phyloP scores from a whole-genome alignment of 2,329 filamentous ascomycete species.

The Aspergillus aculeatinus region DNA sequence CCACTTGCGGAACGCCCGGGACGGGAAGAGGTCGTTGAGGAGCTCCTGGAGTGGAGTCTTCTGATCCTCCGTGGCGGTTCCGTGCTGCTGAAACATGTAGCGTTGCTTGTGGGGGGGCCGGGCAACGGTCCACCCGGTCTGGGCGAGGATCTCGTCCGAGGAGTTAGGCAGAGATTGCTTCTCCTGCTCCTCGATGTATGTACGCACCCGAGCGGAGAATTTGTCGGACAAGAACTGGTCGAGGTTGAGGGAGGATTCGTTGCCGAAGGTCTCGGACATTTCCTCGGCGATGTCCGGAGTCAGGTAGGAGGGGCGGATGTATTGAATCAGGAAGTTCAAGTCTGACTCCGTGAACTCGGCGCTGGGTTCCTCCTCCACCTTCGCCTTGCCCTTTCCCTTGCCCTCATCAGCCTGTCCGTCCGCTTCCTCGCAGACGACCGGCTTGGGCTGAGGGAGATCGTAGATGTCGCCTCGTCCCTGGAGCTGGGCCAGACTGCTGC shows the following conservation, averaged over 20 bases:
- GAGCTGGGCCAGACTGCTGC: constrained; percentile 88
- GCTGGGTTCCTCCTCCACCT: constrained; percentile 51
- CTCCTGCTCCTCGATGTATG: constrained; percentile 69
- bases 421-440: constrained; percentile 48
- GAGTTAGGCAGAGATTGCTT: constrained; percentile 42
- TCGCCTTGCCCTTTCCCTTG: constrained; percentile 39
- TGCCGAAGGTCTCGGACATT: constrained; percentile 74
- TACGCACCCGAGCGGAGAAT: constrained; percentile 70
- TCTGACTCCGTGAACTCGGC: constrained; percentile 71
- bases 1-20: constrained; percentile 84
- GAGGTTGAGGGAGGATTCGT: constrained; percentile 80
- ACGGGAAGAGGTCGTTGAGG: constrained; percentile 78
- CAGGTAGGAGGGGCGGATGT: constrained; percentile 84
- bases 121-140: constrained; percentile 70
- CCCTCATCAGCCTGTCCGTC: constrained; percentile 38
- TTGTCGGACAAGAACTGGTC: constrained; percentile 74
- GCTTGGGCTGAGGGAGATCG: constrained; percentile 70
- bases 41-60: constrained; percentile 67
- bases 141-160: constrained; percentile 58
- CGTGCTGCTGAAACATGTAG: constrained; percentile 73
- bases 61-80: constrained; percentile 31
- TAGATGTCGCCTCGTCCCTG: constrained; percentile 89
- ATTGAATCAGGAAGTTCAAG: constrained; percentile 85
- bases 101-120: constrained; percentile 93
- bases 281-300: constrained; percentile 88